phyloP scores from a whole-genome alignment of 2,329 filamentous ascomycete species.

The Cercospora canescens region DNA sequence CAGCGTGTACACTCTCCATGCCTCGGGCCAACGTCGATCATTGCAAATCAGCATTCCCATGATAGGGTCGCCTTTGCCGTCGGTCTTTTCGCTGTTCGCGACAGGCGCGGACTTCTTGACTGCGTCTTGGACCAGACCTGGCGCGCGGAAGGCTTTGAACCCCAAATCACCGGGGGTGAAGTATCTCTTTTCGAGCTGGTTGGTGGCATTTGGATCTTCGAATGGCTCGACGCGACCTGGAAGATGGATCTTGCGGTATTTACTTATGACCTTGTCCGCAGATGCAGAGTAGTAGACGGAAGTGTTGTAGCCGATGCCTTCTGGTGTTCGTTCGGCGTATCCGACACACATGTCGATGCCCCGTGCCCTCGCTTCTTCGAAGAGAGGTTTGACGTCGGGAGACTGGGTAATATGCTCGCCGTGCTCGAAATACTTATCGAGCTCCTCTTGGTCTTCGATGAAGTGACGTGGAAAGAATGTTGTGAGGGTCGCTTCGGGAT shows the following conservation, averaged over 20 bases:
- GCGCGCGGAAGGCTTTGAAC: conserved; percentile 55
- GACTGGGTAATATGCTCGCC: conserved; percentile 45
- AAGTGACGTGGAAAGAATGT: conserved; percentile 59
- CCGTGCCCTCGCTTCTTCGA: conserved; percentile 49
- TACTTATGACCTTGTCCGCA: conserved; percentile 45
- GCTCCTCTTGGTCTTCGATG: conserved; percentile 36
- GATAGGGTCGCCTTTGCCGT: conserved; percentile 51
- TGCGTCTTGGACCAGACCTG: conserved; percentile 44
- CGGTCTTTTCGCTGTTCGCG: conserved; percentile 26
- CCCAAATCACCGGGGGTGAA: conserved; percentile 56
- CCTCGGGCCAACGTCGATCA: conserved; percentile 56
- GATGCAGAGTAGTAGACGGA: conserved; percentile 53
- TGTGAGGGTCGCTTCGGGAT: conserved; percentile 56
- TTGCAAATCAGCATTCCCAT: conserved; percentile 57
- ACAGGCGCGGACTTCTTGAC: conserved; percentile 33
- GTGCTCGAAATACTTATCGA: conserved; percentile 55
- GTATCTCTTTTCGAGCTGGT: conserved; percentile 59
- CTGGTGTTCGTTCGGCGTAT: conserved; percentile 51
- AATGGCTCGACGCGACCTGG: conserved; percentile 56
- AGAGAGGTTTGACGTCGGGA: conserved; percentile 50
- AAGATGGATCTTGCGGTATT: conserved; percentile 59
- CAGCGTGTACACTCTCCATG: conserved; percentile 54
- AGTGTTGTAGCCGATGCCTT: conserved; percentile 53
- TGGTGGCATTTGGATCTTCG: conserved; percentile 48
- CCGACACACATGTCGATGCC: conserved; percentile 55